These are phyloP conservation scores for Sistotremastrum suecicum DNA, from an alignment of 768 basidiomycete genomes.

Conservation along the genomic window DNA sequence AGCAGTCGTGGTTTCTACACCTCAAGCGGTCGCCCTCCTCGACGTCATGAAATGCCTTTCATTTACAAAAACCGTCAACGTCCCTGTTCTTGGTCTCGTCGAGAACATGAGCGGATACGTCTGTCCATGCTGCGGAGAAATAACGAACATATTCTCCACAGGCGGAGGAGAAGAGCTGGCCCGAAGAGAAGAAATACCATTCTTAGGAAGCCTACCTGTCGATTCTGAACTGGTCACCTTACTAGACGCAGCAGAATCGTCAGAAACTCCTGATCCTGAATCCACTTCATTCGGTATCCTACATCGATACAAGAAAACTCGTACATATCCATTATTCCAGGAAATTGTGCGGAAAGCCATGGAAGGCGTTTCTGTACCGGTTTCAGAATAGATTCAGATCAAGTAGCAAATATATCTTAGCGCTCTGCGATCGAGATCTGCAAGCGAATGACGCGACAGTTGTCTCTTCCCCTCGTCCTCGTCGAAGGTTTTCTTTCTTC, in stretches of 20 bases:
- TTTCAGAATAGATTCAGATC: no score
- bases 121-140: slow-evolving; percentile 93
- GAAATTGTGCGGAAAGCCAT: slow-evolving; percentile 36
- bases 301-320: slow-evolving; percentile 48
- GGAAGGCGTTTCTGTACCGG: slow-evolving; percentile 11
- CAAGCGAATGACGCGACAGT: slow-evolving; percentile 12
- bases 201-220: slow-evolving; percentile 83
- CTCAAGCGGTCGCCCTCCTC: slow-evolving; percentile 89
- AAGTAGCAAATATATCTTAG: neutral
- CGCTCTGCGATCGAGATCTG: slow-evolving; percentile 16
- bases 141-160: slow-evolving; percentile 88
- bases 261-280: slow-evolving; percentile 9
- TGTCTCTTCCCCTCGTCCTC: slow-evolving; percentile 25
- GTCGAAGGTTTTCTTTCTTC: slow-evolving; percentile 35
- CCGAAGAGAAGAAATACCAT: slow-evolving; percentile 50
- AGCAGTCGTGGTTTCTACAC: slow-evolving; percentile 89
- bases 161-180: slow-evolving; percentile 90
- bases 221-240: slow-evolving; percentile 83
- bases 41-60: slow-evolving; percentile 95
- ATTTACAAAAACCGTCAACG: slow-evolving; percentile 76
- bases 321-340: slow-evolving; percentile 55
- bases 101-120: slow-evolving; percentile 99
- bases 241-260: slow-evolving; percentile 50
- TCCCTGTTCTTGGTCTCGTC: slow-evolving; percentile 83
- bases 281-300: slow-evolving; percentile 36